These are phyloP conservation scores for Moringa oleifera DNA, from an alignment of 345 rosid species.

Conservation along the genomic window DNA sequence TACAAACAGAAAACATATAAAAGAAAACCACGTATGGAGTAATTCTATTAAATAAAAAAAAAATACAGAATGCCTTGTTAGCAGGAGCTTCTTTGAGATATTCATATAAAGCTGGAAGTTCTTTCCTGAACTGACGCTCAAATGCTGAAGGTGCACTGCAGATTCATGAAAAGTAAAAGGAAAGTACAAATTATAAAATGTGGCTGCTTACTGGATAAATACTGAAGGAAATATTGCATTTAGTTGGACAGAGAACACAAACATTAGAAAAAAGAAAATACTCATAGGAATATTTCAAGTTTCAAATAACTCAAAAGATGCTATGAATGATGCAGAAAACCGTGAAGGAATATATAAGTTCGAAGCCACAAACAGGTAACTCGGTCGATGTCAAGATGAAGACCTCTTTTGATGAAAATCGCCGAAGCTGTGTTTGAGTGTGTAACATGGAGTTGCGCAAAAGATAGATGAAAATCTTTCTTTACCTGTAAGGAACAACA, in stretches of 20 bases:
- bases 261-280: too few relatives aligned
- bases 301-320: too few relatives aligned
- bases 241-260: too few relatives aligned
- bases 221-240: background rate
- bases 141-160: conserved; percentile 78
- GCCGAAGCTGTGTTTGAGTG: too few relatives aligned
- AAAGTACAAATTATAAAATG: too few relatives aligned
- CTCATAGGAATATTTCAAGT: too few relatives aligned
- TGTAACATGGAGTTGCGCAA: background rate
- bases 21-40: background rate
- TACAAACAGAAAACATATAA: background rate
- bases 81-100: conserved; percentile 65
- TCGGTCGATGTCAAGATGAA: too few relatives aligned
- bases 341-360: too few relatives aligned
- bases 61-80: conserved; percentile 45
- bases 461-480: conserved; percentile 3
- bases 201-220: background rate
- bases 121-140: conserved; percentile 53
- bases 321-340: too few relatives aligned
- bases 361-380: too few relatives aligned
- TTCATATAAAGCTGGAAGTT: conserved; percentile 53
- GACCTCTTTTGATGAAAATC: too few relatives aligned
- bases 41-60: conserved; percentile 9
- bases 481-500: conserved; percentile 91
- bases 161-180: background rate